Evolutionary conservation across 345 rosid species (phyloP).

Genomic region (Ailanthus altissimus): DNA sequence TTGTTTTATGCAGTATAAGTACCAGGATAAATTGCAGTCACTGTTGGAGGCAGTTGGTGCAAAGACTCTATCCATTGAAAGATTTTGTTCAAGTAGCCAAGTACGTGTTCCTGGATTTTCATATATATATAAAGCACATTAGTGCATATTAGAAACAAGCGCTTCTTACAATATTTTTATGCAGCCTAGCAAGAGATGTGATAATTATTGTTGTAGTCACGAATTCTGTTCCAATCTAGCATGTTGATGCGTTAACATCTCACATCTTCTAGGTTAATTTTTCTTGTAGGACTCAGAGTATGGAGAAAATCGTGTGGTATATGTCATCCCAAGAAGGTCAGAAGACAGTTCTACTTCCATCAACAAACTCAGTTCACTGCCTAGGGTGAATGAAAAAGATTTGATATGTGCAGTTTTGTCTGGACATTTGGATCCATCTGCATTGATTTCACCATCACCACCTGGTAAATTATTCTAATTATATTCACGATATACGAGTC

Average conservation of each 20-base stretch:
- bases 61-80: conserved; percentile 49
- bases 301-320: conserved; percentile 47
- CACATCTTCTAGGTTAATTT: background rate
- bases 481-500: conserved; percentile 8
- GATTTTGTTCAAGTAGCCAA: conserved; percentile 63
- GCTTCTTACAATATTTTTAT: background rate
- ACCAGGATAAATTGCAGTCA: conserved; percentile 50
- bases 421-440: conserved; percentile 60
- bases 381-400: conserved; percentile 69
- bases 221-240: background rate
- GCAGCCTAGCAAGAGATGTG: no score
- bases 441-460: conserved; percentile 55
- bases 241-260: background rate
- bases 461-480: conserved; percentile 46
- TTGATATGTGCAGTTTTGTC: conserved; percentile 65
- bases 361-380: conserved; percentile 53
- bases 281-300: conserved; percentile 48
- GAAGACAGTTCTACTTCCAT: conserved; percentile 42
- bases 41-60: conserved; percentile 62
- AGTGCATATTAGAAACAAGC: background rate
- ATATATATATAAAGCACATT: background rate
- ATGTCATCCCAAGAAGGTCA: conserved; percentile 60
- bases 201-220: no score
- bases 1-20: conserved; percentile 59
- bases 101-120: conserved; percentile 37